Base-by-base conservation (phyloP, 1,284 basidiomycete genomes). In the Fomitopsis schrenkii region DNA sequence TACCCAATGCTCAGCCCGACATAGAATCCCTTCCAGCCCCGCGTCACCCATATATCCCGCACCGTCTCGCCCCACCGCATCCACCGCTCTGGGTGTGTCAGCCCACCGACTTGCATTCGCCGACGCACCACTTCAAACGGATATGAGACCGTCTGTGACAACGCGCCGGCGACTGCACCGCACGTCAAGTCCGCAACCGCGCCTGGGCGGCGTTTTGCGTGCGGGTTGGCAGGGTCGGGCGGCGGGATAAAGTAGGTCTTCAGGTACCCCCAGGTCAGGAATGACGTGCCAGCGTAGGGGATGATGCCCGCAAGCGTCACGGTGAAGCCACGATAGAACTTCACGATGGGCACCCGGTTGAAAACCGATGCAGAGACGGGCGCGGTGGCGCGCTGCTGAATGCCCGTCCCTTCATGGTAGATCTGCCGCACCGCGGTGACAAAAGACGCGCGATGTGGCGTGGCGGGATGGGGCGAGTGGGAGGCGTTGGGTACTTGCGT, bases 301-400 rank as follows among this genome's bases (percentile, higher is more conserved):
- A 99, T 82, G 87, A 98, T 98, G 46, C 95, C 95, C 26, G 86
- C 75, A 48, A 97, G 76, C n/a, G 94, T 95, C 40, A 96, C 92
- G 10, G 88, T 88, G 76, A 99, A 98, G 8, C 97, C 97, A 36
- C 97, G 90, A 74, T 99, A 99, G 76, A 97, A 96, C 70, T 97
- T 95, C 62, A 95, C 81, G 59, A 91, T 70, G 36, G 90, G 90
- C 67, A 94, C 85, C 38, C 77, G 79, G 63, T 82, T 77, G 64
- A 86, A 81, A 19, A 79, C 66, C 14, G 67, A 46, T 2, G 64
- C 46, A 15, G 72, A 41, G 19, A 74, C 40, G 2, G 71, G 58
- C 26, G 72, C 14, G 38, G 12, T 15, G 5, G 38, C 38, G 14
- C 38, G 9, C 38, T 15, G 38, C 38, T 40, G 68, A 19, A 71